A percentile compares a stretch with the other conserved stretches of the same genome.
Conservation (phyloP, 1,284 basidiomycete species). For the Apiotrichum sp. region DNA sequence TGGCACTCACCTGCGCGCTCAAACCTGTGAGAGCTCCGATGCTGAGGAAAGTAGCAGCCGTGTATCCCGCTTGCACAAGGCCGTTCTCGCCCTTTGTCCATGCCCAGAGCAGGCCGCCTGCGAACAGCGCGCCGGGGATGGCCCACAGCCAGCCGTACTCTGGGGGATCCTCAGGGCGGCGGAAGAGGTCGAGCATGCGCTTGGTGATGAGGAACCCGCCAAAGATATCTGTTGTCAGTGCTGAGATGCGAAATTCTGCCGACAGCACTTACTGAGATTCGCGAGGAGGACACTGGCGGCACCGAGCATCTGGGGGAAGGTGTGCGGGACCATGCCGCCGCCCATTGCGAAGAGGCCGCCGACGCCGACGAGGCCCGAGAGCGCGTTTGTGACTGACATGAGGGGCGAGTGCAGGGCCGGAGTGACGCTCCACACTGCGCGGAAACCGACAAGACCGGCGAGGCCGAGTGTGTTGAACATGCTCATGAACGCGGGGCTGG, state of each 20-base stretch:
- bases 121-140: conserved; percentile 68
- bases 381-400: conserved; percentile 44
- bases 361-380: conserved; percentile 64
- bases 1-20: conserved; percentile 25
- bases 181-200: conserved; percentile 85
- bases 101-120: conserved; percentile 69
- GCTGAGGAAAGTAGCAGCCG: conserved; percentile 71
- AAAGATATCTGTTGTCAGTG: conserved; percentile 54
- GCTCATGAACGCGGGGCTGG: conserved; percentile 71
- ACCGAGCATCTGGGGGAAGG: conserved; percentile 68
- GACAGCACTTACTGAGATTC: conserved; percentile 53
- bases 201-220: conserved; percentile 78
- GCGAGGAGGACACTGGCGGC: conserved; percentile 73
- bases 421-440: conserved; percentile 78
- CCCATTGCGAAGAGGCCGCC: conserved; percentile 84
- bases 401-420: conserved; percentile 65
- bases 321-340: conserved; percentile 71
- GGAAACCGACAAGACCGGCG: conserved; percentile 67
- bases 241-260: not conserved
- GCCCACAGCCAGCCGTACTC: conserved; percentile 76
- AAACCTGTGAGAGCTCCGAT: conserved; percentile 54
- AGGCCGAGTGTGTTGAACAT: conserved; percentile 74
- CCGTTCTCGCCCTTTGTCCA: conserved; percentile 74
- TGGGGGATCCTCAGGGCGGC: conserved; percentile 72
- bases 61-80: conserved; percentile 76